These are phyloP conservation scores for Zymoseptoria passerinii DNA, from an alignment of 2,329 filamentous ascomycete genomes.

Conservation along the genomic window DNA sequence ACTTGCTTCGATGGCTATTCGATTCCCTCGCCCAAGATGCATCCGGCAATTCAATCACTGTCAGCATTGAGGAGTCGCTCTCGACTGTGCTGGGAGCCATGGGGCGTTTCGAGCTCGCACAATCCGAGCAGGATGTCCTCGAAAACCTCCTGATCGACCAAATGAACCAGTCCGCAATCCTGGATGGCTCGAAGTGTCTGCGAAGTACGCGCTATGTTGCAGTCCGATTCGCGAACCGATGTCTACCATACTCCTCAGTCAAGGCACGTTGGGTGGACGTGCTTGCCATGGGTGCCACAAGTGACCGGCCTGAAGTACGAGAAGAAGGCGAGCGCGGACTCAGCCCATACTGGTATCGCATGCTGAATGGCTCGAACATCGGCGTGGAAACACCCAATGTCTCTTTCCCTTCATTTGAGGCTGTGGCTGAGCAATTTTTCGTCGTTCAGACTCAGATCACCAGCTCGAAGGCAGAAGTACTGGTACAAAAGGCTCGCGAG, in stretches of 20 bases:
- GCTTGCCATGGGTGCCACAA: constrained; percentile 61
- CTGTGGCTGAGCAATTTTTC: constrained; percentile 40
- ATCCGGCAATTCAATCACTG: constrained; percentile 61
- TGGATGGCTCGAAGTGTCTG: constrained; percentile 23
- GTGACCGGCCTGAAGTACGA: constrained; percentile 70
- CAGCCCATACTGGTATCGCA: constrained; percentile 65
- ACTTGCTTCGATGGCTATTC: constrained; percentile 69
- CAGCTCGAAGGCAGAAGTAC: constrained; percentile 19
- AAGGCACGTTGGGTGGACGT: constrained; percentile 82
- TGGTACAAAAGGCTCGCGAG: constrained; percentile 15
- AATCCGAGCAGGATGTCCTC: constrained; percentile 36
- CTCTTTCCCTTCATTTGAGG: constrained; percentile 38
- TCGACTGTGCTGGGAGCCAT: constrained; percentile 65
- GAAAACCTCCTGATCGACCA: constrained; percentile 58
- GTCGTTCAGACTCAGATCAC: constrained; percentile 20
- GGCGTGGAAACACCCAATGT: constrained; percentile 21
- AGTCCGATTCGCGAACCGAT: constrained; percentile 83
- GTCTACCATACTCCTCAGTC: constrained; percentile 69
- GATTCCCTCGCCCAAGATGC: constrained; percentile 72
- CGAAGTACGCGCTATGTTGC: constrained; percentile 72
- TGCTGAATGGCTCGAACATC: constrained; percentile 44
- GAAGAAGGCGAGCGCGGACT: constrained; percentile 87
- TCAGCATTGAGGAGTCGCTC: constrained; percentile 83
- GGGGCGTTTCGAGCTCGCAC: constrained; percentile 35
- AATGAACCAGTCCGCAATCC: constrained; percentile 27